Evolutionary conservation across 345 rosid species (phyloP).

Genomic region (Psidium guajava): DNA sequence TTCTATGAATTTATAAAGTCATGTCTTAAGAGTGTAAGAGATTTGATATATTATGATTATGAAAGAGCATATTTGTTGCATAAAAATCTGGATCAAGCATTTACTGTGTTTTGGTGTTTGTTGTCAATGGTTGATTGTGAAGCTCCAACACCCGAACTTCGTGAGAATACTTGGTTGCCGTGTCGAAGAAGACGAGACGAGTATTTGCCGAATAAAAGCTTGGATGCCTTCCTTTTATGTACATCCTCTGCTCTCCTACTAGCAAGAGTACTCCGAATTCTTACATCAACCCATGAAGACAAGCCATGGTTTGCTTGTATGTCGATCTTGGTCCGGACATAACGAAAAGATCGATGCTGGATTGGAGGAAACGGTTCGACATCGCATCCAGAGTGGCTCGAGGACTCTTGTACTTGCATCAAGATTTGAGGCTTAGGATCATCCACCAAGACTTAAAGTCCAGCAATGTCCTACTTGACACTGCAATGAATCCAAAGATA

Average conservation of each 20-base stretch:
- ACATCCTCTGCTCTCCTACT: background rate
- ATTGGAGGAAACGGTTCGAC: constrained; percentile 46
- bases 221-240: constrained; percentile 26
- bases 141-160: too few relatives aligned
- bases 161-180: too few relatives aligned
- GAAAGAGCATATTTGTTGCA: too few relatives aligned
- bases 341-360: background rate
- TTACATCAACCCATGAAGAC: background rate
- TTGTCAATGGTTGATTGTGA: too few relatives aligned
- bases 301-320: background rate
- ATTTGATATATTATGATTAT: too few relatives aligned
- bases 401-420: constrained; percentile 64
- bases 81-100: too few relatives aligned
- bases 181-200: too few relatives aligned
- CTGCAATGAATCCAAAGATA: constrained; percentile 40
- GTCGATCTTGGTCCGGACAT: background rate
- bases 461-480: constrained; percentile 48
- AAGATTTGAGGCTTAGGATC: constrained; percentile 68
- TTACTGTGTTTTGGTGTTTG: too few relatives aligned
- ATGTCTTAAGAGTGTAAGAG: too few relatives aligned
- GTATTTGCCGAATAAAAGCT: too few relatives aligned
- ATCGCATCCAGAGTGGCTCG: constrained; percentile 53
- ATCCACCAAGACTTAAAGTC: constrained; percentile 70
- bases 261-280: background rate
- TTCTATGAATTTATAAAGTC: too few relatives aligned